phyloP scores from a whole-genome alignment of 192 early-diverging fungal species.

The Coemansia sp. region DNA sequence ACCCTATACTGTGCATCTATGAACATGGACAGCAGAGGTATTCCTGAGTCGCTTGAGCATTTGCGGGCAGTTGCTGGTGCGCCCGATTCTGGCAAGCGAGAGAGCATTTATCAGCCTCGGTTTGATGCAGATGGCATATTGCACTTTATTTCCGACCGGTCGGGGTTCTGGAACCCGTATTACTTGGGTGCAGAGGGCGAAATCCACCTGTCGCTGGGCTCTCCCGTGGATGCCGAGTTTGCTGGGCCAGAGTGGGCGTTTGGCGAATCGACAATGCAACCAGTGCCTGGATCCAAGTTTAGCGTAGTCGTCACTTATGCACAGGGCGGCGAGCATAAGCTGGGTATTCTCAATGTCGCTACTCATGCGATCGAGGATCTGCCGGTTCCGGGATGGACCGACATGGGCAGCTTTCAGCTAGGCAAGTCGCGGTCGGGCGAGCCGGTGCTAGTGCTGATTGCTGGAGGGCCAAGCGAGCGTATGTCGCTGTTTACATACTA shows the following conservation, averaged over 20 bases:
- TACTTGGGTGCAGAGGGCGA: conserved; percentile 38
- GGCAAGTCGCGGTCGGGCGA: conserved; percentile 26
- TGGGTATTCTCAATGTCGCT: conserved; percentile 34
- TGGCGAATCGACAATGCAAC: conserved; percentile 41
- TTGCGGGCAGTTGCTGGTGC: conserved; percentile 42
- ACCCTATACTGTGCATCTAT: conserved; percentile 54
- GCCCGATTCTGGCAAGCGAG: conserved; percentile 1
- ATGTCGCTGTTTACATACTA: conserved; percentile 35
- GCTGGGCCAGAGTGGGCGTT: conserved; percentile 58
- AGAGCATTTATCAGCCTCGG: conserved; percentile 61
- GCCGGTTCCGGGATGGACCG: conserved; percentile 39
- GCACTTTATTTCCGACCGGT: conserved; percentile 66
- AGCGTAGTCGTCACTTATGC: conserved; percentile 26
- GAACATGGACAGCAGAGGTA: not conserved
- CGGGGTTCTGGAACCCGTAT: conserved; percentile 73
- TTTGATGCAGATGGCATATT: conserved; percentile 58
- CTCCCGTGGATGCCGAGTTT: conserved; percentile 63
- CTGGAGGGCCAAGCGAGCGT: conserved; percentile 29
- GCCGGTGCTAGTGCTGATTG: conserved; percentile 34
- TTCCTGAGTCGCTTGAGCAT: not conserved
- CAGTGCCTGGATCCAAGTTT: conserved; percentile 19
- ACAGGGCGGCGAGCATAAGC: conserved; percentile 8
- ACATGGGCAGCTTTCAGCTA: conserved; percentile 25
- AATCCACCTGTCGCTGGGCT: conserved; percentile 42
- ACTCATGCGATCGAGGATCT: conserved; percentile 31